phyloP scores from a whole-genome alignment of 495 filamentous ascomycete genomes.

The Penicillium bialowiezense region DNA sequence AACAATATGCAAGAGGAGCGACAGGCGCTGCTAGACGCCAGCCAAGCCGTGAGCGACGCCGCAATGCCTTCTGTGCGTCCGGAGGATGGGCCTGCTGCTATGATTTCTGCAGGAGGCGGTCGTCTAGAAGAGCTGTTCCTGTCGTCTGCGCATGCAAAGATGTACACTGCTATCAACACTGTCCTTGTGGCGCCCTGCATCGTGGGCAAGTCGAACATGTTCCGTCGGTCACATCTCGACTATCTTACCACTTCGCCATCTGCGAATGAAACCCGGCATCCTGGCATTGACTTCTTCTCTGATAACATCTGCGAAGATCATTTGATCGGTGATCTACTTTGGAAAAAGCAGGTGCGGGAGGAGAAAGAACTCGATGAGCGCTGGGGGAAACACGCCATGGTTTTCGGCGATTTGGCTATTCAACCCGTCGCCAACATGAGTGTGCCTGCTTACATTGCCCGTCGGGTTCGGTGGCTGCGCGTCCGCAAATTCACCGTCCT shows the following conservation, averaged over 20 bases:
- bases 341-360: slow-evolving; percentile 56
- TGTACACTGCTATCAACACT: slow-evolving; percentile 97
- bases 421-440: slow-evolving; percentile 85
- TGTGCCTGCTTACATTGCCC: slow-evolving; percentile 73
- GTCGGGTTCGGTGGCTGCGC: slow-evolving; percentile 85
- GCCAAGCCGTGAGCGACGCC: slow-evolving; percentile 5
- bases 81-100: slow-evolving; percentile 20
- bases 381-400: slow-evolving; percentile 76
- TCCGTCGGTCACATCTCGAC: slow-evolving; percentile 86
- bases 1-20: slow-evolving; percentile 33
- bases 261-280: slow-evolving; percentile 34
- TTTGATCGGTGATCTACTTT: slow-evolving; percentile 88
- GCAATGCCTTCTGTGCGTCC: slow-evolving; percentile 14
- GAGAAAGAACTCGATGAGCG: slow-evolving; percentile 39
- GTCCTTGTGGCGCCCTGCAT: slow-evolving; percentile 88
- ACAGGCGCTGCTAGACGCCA: slow-evolving; percentile 38
- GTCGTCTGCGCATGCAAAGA: slow-evolving; percentile 91
- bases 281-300: slow-evolving; percentile 88
- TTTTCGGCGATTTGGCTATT: slow-evolving; percentile 80
- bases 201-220: slow-evolving; percentile 98
- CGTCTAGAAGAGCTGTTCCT: slow-evolving; percentile 92
- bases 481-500: slow-evolving; percentile 93
- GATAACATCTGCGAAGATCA: slow-evolving; percentile 98
- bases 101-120: slow-evolving; percentile 61
- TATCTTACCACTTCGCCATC: slow-evolving; percentile 61